phyloP scores from a whole-genome alignment of 176 grass and related monocot genomes.

The Rhynchospora pubera region DNA sequence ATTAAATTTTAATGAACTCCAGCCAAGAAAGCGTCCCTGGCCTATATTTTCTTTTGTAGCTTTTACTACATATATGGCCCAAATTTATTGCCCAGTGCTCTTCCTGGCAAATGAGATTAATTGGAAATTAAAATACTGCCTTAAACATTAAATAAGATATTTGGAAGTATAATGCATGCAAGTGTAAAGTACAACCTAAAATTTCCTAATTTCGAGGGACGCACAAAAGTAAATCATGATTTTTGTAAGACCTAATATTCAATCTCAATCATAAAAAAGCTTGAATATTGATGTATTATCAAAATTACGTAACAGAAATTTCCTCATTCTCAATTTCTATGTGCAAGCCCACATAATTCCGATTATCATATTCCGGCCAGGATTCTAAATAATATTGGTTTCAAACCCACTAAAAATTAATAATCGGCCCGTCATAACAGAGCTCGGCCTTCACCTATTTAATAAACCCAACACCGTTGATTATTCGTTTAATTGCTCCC shows the following conservation, averaged over 20 bases:
- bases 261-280: neutral
- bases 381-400: neutral
- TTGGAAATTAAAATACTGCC: neutral
- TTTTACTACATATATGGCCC: neutral
- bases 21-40: neutral
- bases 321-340: too few relatives aligned
- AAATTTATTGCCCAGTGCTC: neutral
- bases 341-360: neutral
- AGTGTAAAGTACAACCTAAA: neutral
- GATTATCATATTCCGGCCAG: neutral
- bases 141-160: neutral
- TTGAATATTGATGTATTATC: neutral
- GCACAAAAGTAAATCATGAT: neutral
- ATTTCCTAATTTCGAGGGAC: neutral
- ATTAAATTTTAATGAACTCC: neutral
- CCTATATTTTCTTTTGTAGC: neutral
- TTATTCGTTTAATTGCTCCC: too few relatives aligned
- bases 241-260: neutral
- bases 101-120: neutral
- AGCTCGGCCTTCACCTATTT: neutral
- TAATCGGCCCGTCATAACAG: neutral
- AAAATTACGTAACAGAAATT: neutral
- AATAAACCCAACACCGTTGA: too few relatives aligned
- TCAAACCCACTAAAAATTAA: neutral
- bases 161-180: neutral